These are phyloP conservation scores for Cinnamomum chago DNA, from an alignment of 164 flowering plant species.

Conservation along the genomic window DNA sequence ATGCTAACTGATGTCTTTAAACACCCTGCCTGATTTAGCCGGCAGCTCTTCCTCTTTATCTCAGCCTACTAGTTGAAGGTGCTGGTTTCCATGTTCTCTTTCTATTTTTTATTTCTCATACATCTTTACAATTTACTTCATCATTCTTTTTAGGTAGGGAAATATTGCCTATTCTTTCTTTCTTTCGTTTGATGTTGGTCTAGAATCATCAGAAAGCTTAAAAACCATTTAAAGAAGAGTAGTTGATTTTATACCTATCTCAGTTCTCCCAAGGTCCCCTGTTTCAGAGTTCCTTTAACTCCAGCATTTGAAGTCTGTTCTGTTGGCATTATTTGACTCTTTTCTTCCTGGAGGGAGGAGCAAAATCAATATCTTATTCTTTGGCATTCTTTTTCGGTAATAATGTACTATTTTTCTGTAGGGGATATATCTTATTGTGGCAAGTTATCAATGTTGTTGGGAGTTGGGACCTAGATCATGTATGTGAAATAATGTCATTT, in stretches of 20 bases:
- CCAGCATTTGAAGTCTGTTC: slow-evolving; percentile 22
- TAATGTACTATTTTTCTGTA: not conserved
- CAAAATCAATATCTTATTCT: not conserved
- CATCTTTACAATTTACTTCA: slow-evolving; percentile 10
- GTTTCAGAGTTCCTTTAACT: slow-evolving; percentile 5
- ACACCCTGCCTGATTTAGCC: slow-evolving; percentile 53
- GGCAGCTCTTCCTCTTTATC: slow-evolving; percentile 57
- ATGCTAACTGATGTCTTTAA: too few relatives aligned
- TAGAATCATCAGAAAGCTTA: slow-evolving; percentile 7
- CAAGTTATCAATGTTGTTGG: not conserved
- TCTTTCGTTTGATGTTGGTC: slow-evolving; percentile 45
- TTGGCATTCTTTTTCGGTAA: not conserved
- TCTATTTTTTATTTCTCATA: not conserved
- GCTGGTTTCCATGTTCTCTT: not conserved
- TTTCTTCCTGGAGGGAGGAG: slow-evolving; percentile 17
- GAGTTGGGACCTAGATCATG: slow-evolving; percentile 1
- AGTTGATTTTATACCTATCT: slow-evolving; percentile 12
- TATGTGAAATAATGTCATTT: slow-evolving; percentile 3
- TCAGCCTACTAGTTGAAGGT: slow-evolving; percentile 41
- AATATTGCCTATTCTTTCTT: slow-evolving; percentile 49
- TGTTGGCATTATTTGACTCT: slow-evolving; percentile 43
- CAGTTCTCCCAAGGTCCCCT: slow-evolving; percentile 7
- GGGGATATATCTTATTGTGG: not conserved
- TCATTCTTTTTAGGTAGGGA: slow-evolving; percentile 55
- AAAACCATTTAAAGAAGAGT: not conserved